phyloP scores from a whole-genome alignment of 768 basidiomycete genomes.

The Tricholoma terreum region DNA sequence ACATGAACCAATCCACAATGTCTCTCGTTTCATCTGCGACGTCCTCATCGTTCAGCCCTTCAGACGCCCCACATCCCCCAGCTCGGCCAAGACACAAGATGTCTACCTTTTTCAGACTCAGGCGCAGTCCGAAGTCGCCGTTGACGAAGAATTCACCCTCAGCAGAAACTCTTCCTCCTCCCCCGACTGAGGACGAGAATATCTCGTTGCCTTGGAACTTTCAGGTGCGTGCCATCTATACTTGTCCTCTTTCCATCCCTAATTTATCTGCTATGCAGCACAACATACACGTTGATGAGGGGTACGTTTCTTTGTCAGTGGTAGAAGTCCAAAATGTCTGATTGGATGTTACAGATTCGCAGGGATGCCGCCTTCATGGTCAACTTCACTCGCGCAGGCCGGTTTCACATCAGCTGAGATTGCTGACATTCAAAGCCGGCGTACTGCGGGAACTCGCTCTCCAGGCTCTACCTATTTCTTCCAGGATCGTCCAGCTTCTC shows the following conservation, averaged over 20 bases:
- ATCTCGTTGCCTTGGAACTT: slow-evolving; percentile 77
- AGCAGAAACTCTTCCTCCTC: slow-evolving; percentile 15
- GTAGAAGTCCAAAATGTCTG: not conserved
- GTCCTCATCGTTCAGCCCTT: slow-evolving; percentile 23
- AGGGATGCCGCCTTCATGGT: slow-evolving; percentile 76
- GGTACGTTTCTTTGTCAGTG: slow-evolving; percentile 35
- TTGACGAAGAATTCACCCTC: slow-evolving; percentile 21
- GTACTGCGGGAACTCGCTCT: slow-evolving; percentile 33
- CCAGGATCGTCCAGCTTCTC: slow-evolving; percentile 35
- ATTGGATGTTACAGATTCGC: slow-evolving; percentile 38
- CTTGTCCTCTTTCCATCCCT: not conserved
- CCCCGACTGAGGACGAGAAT: slow-evolving; percentile 48
- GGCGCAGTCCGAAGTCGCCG: slow-evolving; percentile 29
- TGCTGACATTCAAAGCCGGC: slow-evolving; percentile 47
- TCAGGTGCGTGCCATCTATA: slow-evolving; percentile 43
- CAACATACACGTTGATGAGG: slow-evolving; percentile 78
- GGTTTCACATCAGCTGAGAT: slow-evolving; percentile 75
- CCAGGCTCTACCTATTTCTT: slow-evolving; percentile 34
- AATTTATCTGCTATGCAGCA: slow-evolving; percentile 42
- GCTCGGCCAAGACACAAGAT: slow-evolving; percentile 33
- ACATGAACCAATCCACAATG: slow-evolving; percentile 30
- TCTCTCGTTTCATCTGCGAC: slow-evolving; percentile 36
- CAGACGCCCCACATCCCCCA: slow-evolving; percentile 12
- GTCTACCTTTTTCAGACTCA: slow-evolving; percentile 43
- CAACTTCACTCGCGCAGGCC: slow-evolving; percentile 52